phyloP scores from a whole-genome alignment of 23 red algal genomes.

The Cyanidiococcus yangmingshanensis region DNA sequence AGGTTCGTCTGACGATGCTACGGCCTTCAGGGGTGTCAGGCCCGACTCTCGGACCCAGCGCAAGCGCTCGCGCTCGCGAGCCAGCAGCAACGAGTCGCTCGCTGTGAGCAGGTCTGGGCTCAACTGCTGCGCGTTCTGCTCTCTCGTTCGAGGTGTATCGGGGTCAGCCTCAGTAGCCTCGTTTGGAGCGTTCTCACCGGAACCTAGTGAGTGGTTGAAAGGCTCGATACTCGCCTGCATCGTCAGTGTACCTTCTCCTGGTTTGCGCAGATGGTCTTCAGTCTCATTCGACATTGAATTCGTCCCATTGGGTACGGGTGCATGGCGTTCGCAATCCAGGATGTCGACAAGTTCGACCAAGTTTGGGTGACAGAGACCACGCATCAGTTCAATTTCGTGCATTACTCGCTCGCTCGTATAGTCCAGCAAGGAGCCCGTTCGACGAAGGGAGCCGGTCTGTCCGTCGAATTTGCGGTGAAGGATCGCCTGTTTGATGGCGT shows the following conservation, averaged over 20 bases:
- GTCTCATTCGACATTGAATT: not conserved
- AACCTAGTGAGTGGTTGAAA: not conserved
- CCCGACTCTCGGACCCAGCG: constrained; percentile 5
- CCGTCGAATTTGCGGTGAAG: not conserved
- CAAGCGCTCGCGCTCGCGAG: not conserved
- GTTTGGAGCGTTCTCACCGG: not conserved
- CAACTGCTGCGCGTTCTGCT: not conserved
- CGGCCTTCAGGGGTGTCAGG: not conserved
- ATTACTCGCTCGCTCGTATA: not conserved
- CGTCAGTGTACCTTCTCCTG: not conserved
- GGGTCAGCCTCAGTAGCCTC: not conserved
- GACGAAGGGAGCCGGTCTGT: not conserved
- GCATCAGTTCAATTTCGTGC: not conserved
- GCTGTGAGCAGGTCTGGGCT: not conserved
- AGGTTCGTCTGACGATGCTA: not conserved
- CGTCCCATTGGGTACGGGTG: not conserved
- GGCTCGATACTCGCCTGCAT: not conserved
- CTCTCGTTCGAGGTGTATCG: not conserved
- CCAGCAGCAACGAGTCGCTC: not conserved
- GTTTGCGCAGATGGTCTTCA: too few relatives aligned
- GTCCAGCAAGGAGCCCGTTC: not conserved
- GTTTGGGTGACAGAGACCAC: constrained; percentile 1
- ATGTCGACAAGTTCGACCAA: constrained; percentile 3
- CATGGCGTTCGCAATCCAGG: not conserved
- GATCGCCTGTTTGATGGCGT: constrained; percentile 54